Conservation (phyloP, 192 early-diverging fungal species). For the Coemansia sp. region DNA sequence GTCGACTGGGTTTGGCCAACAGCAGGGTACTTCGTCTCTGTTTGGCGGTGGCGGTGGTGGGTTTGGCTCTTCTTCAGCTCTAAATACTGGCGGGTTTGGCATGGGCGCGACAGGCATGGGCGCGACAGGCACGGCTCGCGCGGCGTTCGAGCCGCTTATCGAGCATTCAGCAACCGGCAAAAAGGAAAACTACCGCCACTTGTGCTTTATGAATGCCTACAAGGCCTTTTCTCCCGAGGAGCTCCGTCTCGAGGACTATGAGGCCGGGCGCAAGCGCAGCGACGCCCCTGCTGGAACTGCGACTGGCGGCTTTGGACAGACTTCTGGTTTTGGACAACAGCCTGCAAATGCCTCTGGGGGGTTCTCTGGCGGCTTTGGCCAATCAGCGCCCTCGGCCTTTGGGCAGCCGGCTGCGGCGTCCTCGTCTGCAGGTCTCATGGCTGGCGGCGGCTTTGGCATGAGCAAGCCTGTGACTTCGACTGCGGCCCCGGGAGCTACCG, state of each 20-base stretch:
- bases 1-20: constrained; percentile 11
- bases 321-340: too few species aligned
- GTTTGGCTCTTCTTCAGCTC: constrained; percentile 10
- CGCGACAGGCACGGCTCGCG: constrained; percentile 54
- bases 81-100: constrained; percentile 38
- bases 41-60: constrained; percentile 50
- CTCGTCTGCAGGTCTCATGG: not conserved
- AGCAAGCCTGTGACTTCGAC: not conserved
- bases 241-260: constrained; percentile 85
- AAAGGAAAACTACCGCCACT: constrained; percentile 61
- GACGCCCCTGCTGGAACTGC: constrained; percentile 13
- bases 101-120: constrained; percentile 9
- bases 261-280: constrained; percentile 66
- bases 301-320: constrained; percentile 7
- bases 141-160: constrained; percentile 51
- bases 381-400: constrained; percentile 33
- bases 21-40: not conserved
- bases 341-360: not conserved
- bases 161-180: constrained; percentile 55
- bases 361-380: constrained; percentile 22
- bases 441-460: not conserved
- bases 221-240: constrained; percentile 84
- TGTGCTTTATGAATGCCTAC: constrained; percentile 85
- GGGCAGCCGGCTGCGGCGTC: constrained; percentile 20
- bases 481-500: not conserved